Conservation (phyloP, 352 stramenopile species). For the Globisporangium cystogenes region DNA sequence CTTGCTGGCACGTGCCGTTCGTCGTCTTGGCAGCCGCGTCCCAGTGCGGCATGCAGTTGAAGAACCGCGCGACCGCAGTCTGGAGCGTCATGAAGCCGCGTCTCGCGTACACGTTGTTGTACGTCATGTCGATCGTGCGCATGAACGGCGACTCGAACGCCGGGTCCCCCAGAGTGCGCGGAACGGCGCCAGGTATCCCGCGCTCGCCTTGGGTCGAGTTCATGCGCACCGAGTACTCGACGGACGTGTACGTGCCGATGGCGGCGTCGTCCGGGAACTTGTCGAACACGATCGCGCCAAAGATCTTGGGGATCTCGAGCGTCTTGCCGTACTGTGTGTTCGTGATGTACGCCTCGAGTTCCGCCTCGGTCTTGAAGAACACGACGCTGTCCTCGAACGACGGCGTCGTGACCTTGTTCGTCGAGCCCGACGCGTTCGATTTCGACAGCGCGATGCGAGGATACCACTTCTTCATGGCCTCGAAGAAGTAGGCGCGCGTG, state of each 20-base stretch:
- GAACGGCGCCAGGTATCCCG: conserved; percentile 19
- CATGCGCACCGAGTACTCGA: conserved; percentile 63
- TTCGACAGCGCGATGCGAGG: conserved; percentile 26
- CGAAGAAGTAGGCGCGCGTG: conserved; percentile 58
- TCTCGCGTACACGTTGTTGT: conserved; percentile 33
- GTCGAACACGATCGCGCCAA: conserved; percentile 60
- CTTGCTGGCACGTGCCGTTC: conserved; percentile 35
- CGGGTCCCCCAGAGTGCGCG: conserved; percentile 33
- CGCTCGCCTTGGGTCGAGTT: conserved; percentile 38
- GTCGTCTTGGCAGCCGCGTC: conserved; percentile 28
- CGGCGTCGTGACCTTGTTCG: conserved; percentile 26
- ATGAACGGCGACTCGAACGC: conserved; percentile 44
- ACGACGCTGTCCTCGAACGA: conserved; percentile 52
- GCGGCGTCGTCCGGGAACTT: conserved; percentile 23
- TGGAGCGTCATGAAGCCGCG: conserved; percentile 66
- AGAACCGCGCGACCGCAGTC: conserved; percentile 50
- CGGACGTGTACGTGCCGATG: conserved; percentile 39
- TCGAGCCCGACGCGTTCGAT: conserved; percentile 5
- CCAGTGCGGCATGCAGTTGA: conserved; percentile 51
- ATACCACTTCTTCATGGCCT: conserved; percentile 49
- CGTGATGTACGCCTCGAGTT: conserved; percentile 42
- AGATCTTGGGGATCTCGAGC: conserved; percentile 36
- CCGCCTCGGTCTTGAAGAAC: conserved; percentile 45
- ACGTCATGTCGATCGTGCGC: conserved; percentile 28
- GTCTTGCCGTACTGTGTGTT: conserved; percentile 37